Percentiles rank a stretch among this genome's conserved stretches.
These are phyloP conservation scores for Lobosporangium transversale DNA, from an alignment of 192 early-diverging fungal species.

Conservation along the genomic window DNA sequence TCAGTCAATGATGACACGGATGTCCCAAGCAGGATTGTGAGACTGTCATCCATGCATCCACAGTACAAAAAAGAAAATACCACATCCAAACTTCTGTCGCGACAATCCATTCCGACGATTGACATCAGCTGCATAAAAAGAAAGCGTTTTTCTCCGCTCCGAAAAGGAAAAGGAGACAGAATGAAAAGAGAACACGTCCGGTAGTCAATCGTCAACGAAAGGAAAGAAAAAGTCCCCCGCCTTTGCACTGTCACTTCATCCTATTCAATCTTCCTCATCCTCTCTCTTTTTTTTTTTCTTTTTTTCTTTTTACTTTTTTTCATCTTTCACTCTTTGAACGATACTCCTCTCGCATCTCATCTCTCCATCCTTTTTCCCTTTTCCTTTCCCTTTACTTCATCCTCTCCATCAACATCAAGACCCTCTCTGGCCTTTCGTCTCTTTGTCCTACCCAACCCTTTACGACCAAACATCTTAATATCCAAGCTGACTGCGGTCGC, in stretches of 20 bases:
- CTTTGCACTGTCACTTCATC: background rate
- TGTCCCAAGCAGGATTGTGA: conserved; percentile 3
- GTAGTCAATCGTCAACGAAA: background rate
- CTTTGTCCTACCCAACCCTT: too few relatives aligned
- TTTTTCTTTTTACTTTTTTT: background rate
- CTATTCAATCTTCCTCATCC: background rate
- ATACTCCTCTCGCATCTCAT: background rate
- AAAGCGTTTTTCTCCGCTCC: too few relatives aligned
- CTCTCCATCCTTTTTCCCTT: background rate
- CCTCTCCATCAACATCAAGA: background rate
- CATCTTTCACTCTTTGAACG: background rate
- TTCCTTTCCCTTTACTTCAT: background rate
- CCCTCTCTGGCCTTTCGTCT: too few relatives aligned
- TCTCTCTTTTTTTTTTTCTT: background rate
- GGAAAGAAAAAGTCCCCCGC: background rate
- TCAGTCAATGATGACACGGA: conserved; percentile 7
- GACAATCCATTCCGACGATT: too few relatives aligned
- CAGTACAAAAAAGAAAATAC: background rate
- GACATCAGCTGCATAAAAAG: too few relatives aligned
- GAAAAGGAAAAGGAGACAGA: background rate
- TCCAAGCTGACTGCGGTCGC: too few relatives aligned
- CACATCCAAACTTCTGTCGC: too few relatives aligned
- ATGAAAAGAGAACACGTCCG: background rate
- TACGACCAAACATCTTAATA: too few relatives aligned
- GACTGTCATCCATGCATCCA: background rate